Percentiles rank a stretch among this genome's conserved stretches.
Evolutionary conservation across 768 basidiomycete species (phyloP).

Genomic region (Cubamyces lactineus): DNA sequence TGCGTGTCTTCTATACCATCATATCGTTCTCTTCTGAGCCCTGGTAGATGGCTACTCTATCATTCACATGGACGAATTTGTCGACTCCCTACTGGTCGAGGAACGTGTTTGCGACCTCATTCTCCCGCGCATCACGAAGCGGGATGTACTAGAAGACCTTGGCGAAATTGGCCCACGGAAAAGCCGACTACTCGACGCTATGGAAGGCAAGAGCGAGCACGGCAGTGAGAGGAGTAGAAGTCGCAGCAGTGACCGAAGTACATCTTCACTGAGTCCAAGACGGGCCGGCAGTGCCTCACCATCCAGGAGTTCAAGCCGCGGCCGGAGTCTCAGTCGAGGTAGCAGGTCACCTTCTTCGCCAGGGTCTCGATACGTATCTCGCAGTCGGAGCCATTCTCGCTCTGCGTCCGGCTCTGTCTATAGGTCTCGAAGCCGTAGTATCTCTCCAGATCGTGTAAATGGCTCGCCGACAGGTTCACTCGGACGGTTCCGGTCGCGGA

Average conservation of each 20-base stretch:
- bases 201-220: slow-evolving; percentile 71
- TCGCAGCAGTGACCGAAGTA: slow-evolving; percentile 36
- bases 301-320: slow-evolving; percentile 18
- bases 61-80: slow-evolving; percentile 91
- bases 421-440: slow-evolving; percentile 61
- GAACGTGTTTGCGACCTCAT: slow-evolving; percentile 98
- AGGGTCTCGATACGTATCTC: slow-evolving; percentile 64
- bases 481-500: slow-evolving; percentile 36
- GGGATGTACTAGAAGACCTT: slow-evolving; percentile 88
- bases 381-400: slow-evolving; percentile 61
- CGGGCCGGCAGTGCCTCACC: slow-evolving; percentile 4
- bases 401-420: slow-evolving; percentile 43
- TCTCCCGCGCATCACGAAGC: slow-evolving; percentile 84
- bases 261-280: slow-evolving; percentile 7
- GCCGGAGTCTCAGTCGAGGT: slow-evolving; percentile 5
- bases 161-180: slow-evolving; percentile 86
- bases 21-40: background rate
- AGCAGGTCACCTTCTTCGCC: slow-evolving; percentile 45
- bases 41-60: slow-evolving; percentile 81
- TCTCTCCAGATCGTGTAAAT: slow-evolving; percentile 49
- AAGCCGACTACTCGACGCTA: slow-evolving; percentile 84
- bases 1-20: slow-evolving; percentile 41
- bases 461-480: slow-evolving; percentile 19
- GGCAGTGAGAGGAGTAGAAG: slow-evolving; percentile 47
- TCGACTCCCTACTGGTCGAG: slow-evolving; percentile 79